Base-by-base conservation (phyloP, 441 rosid genomes). In the Flueggea neowawraea region DNA sequence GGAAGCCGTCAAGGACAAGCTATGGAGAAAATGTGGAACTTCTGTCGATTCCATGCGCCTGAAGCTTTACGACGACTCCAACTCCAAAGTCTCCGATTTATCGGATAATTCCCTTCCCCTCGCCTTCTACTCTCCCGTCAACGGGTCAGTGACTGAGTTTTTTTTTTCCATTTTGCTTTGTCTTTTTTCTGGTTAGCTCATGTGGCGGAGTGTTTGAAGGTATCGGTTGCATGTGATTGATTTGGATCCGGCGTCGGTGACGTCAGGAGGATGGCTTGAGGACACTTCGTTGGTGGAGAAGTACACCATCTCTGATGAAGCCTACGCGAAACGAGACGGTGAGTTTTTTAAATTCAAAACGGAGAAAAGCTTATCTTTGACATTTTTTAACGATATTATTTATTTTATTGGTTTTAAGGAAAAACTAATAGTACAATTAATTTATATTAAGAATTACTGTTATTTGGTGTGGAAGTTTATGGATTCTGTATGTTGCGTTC, bases 211-310 rank as follows among this genome's bases (percentile, higher is more conserved):
- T 53, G 55, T 12, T 54, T 32, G 12, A 58, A 92, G 97, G 84
- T 89, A 72, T 62, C 86, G 90, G 61, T 55, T 95, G 61, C 89
- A 91, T 74, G 74, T 95, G 55, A 73, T 86, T 17, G 99, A 95
- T 78, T 82, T 84, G 65, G 98, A 95, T 47, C 97, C 99, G 5
- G 82, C 96, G 9, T 95, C 97, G 2, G 90, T 89, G 16, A 95
- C 99, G 39, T 84, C 95, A 33, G 97, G 96, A 51, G 97, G 99
- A 8, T 91, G 97, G 97, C 87, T 95, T 28, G 99, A 95, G 70
- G 97, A 95, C 60, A 91, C 96, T 28, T 91, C 97, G 31, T 59
- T 88, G 60, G 97, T 91, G 54, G 88, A 91, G 76, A 95, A 91
- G 78, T 91, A 85, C 78, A 62, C 67, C 0, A 95, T 95, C 39